Base-by-base conservation (phyloP, 1,284 basidiomycete genomes). In the Ganoderma lucidum region DNA sequence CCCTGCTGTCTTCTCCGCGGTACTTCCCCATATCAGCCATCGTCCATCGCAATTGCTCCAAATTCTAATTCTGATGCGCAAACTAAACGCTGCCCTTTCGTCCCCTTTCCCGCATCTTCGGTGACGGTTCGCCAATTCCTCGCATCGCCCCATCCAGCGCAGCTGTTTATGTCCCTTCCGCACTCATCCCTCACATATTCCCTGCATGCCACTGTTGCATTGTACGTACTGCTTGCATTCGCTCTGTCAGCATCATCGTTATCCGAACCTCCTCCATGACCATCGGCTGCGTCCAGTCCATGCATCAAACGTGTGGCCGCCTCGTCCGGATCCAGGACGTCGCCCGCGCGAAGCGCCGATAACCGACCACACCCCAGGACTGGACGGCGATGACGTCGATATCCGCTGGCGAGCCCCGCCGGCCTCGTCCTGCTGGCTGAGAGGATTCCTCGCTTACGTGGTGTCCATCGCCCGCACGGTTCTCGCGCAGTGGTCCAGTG, bases 181-280 rank as follows among this genome's bases (percentile, higher is more conserved):
- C 48, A 41, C 28, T 37, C 56, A 19, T 63, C 53, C 42, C 62
- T 30, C 65, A 42, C 41, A 56, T 63, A 51, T 51, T 41, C 45
- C 56, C 55, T 63, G 53, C 59, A 69, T 65, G 17, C 53, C 65
- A 42, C 44, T 48, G 51, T 51, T 39, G 63, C 67, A 68, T 44
- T 66, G 68, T 73, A 73, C 69, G 69, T 73, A 73, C 59, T 59
- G 66, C 64, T 70, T 48, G 69, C 64, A 64, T 65, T 48, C 56
- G 69, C 66, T 68, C 53, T 73, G 72, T 71, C 48, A 28, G 4
- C 48, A 73, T 59, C 61, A 35, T 66, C 68, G 60, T 67, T 64
- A 70, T 62, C 53, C 66, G 56, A 64, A 67, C 63, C 35, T 23
- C 56, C 55, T 35, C 17, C 66, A 41, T 55, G 62, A 55, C 48